Conservation (phyloP, 2,329 filamentous ascomycete species). For the Cladobotryum protrusum region DNA sequence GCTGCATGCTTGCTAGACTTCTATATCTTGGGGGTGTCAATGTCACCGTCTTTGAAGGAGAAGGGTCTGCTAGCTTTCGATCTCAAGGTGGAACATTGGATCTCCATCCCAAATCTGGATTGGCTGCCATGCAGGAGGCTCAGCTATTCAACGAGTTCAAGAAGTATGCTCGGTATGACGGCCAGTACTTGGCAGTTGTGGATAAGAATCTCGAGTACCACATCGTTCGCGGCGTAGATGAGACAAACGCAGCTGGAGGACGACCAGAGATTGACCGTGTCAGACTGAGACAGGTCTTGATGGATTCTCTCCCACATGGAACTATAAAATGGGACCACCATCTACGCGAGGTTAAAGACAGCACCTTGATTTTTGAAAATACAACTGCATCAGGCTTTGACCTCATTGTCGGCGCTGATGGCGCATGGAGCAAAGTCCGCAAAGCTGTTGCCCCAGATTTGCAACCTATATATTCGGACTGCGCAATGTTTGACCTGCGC, state of each 20-base stretch:
- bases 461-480: slow-evolving; percentile 39
- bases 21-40: slow-evolving; percentile 6
- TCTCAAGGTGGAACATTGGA: slow-evolving; percentile 8
- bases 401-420: slow-evolving; percentile 18
- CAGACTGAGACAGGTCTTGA: slow-evolving; percentile 5
- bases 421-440: slow-evolving; percentile 17
- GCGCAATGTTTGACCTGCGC: slow-evolving; percentile 37
- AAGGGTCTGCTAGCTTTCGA: slow-evolving; percentile 3
- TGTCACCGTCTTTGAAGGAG: slow-evolving; percentile 8
- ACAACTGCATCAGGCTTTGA: slow-evolving; percentile 4
- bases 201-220: slow-evolving; percentile 5
- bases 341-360: slow-evolving; percentile 5
- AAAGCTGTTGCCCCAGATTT: slow-evolving; percentile 26
- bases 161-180: slow-evolving; percentile 6
- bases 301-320: slow-evolving; percentile 6
- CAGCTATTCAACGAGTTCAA: slow-evolving; percentile 4
- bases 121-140: slow-evolving; percentile 8
- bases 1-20: slow-evolving; percentile 9
- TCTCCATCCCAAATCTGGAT: slow-evolving; percentile 6
- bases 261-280: slow-evolving; percentile 10
- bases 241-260: slow-evolving; percentile 1
- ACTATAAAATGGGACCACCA: slow-evolving; percentile 7
- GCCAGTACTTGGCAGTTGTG: slow-evolving; percentile 8
- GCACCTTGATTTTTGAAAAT: slow-evolving; percentile 3
- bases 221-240: slow-evolving; percentile 1